phyloP scores from a whole-genome alignment of 2,329 filamentous ascomycete species.

The Diaporthe helianthi region DNA sequence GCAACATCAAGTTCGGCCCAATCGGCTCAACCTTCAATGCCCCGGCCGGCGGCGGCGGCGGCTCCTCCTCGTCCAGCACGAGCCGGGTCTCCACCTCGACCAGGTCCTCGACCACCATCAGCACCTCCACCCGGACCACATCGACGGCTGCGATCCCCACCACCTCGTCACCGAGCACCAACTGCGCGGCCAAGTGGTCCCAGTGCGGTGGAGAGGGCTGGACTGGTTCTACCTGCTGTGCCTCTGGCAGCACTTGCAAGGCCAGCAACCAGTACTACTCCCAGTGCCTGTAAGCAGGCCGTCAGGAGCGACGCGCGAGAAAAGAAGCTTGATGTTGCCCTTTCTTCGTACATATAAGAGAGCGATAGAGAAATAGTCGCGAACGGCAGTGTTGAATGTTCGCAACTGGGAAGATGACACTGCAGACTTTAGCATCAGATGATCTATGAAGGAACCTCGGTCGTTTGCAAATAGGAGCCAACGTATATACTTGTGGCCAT shows the following conservation, averaged over 20 bases:
- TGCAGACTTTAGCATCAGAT: neutral
- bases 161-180: neutral
- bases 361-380: conserved; percentile 7
- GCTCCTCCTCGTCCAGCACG: conserved; percentile 29
- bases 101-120: conserved; percentile 14
- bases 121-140: conserved; percentile 23
- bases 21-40: conserved; percentile 40
- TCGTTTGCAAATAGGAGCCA: neutral
- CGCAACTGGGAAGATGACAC: neutral
- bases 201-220: conserved; percentile 28
- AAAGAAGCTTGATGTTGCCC: neutral
- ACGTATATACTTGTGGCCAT: conserved; percentile 11
- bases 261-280: conserved; percentile 29
- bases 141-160: neutral
- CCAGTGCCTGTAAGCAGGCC: conserved; percentile 15
- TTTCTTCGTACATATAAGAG: neutral
- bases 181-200: conserved; percentile 11
- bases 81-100: conserved; percentile 29
- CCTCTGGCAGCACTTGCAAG: conserved; percentile 28
- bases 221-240: conserved; percentile 24
- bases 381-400: neutral
- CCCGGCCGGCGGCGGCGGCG: conserved; percentile 7
- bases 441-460: neutral
- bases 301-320: accelerated
- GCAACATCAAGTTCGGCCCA: conserved; percentile 38